Evolutionary conservation across 2,329 filamentous ascomycete genomes (phyloP), one percentile per base, ranked within the genome.

Genomic region (Pseudogymnoascus sp.): DNA sequence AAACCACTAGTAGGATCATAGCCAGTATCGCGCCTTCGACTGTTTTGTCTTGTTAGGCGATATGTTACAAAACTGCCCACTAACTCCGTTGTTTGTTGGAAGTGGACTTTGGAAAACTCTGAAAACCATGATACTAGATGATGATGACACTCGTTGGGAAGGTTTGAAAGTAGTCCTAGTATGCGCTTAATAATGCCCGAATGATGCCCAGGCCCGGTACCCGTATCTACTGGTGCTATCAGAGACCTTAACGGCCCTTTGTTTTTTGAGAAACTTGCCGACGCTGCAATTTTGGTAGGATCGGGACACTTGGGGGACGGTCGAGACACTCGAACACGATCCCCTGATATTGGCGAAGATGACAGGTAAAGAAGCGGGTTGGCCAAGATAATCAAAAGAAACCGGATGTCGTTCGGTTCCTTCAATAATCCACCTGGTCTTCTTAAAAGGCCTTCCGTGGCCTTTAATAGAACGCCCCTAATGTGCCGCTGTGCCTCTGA

Each of bases 141-240:
- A 61, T 88, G 86, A 69, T 96, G 92, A 67, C 89, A 92, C 63
- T 88, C 83, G 63, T 84, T 83, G 0, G 90, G 82, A 11, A 90
- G 79, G 72, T 95, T 91, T 1, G 91, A 88, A 23, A 96, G 72
- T 8, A 96, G 77, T 0, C 92, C 92, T 26, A 96, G 74, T 39
- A 95, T 86, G 38, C 92, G 84, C 73, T 96, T 96, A 69, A 95
- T 84, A 61, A 96, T 88, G 4, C 88, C 89, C 2, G 90, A 92
- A 74, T 96, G 89, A 64, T 90, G 84, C 1, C 87, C 87, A 10
- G 79, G 71, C 6, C 76, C 58, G 29, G 58, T 60, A 39, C 11
- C 21, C 7, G 11, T 35, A 11, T 33, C 29, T 35, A 33, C 16
- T 33, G 29, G 31, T 33, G 10, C 33, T 7, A 19, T 12, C 16